Evolutionary conservation across 2,329 filamentous ascomycete species (phyloP).

Genomic region (Fusarium proliferatum): DNA sequence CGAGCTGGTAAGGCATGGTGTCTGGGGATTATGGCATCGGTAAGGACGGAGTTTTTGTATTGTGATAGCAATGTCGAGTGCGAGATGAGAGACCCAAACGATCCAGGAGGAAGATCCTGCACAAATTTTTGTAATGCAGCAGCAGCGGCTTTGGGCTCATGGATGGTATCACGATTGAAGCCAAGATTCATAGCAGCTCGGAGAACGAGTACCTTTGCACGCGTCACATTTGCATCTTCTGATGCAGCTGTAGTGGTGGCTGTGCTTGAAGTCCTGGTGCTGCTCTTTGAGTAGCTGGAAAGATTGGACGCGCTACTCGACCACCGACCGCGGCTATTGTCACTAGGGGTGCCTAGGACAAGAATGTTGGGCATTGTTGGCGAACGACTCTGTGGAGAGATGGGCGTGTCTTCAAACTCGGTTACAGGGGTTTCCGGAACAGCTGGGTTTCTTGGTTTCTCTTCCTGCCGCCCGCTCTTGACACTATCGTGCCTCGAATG

Average conservation of each 20-base stretch:
- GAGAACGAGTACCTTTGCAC: slow-evolving; percentile 82
- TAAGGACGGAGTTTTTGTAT: slow-evolving; percentile 83
- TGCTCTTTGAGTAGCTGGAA: slow-evolving; percentile 81
- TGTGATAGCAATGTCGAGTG: slow-evolving; percentile 78
- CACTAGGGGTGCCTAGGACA: slow-evolving; percentile 77
- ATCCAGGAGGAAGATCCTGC: slow-evolving; percentile 77
- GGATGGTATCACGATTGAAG: slow-evolving; percentile 71
- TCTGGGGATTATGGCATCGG: slow-evolving; percentile 69
- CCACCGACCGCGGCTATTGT: slow-evolving; percentile 75
- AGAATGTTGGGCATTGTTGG: slow-evolving; percentile 87
- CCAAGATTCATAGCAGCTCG: slow-evolving; percentile 89
- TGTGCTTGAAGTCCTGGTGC: slow-evolving; percentile 74
- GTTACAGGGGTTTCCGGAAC: slow-evolving; percentile 93
- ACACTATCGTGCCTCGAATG: slow-evolving; percentile 65
- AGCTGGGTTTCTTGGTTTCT: slow-evolving; percentile 61
- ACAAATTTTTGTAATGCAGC: slow-evolving; percentile 78
- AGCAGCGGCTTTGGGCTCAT: slow-evolving; percentile 58
- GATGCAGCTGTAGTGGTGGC: slow-evolving; percentile 74
- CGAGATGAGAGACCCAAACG: slow-evolving; percentile 79
- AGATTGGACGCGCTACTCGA: slow-evolving; percentile 83
- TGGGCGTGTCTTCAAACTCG: slow-evolving; percentile 90
- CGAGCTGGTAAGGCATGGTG: slow-evolving; percentile 57
- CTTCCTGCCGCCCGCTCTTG: slow-evolving; percentile 58
- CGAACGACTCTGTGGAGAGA: slow-evolving; percentile 82
- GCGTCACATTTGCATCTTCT: slow-evolving; percentile 81